These are phyloP conservation scores for Capronia americana DNA, from an alignment of 2,329 filamentous ascomycete genomes.

Conservation along the genomic window DNA sequence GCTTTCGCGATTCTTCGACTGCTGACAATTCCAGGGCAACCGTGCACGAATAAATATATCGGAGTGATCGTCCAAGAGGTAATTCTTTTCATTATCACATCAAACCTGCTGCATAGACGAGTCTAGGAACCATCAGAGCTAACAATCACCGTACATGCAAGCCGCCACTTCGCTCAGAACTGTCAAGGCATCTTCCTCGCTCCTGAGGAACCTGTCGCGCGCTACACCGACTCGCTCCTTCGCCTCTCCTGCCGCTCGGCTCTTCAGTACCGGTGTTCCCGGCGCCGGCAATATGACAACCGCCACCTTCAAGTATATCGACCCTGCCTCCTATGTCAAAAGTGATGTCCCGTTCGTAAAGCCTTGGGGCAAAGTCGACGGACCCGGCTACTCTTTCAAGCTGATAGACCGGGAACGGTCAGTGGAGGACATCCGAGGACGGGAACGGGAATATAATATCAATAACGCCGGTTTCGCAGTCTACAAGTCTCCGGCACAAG, in stretches of 20 bases:
- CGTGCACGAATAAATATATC: slow-evolving; percentile 5
- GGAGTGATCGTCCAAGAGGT: not conserved
- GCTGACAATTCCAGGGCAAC: slow-evolving; percentile 20
- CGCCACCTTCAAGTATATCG: slow-evolving; percentile 66
- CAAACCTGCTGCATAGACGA: not conserved
- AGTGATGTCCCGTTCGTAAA: slow-evolving; percentile 50
- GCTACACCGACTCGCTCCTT: slow-evolving; percentile 8
- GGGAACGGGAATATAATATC: slow-evolving; percentile 58
- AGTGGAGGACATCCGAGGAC: slow-evolving; percentile 63
- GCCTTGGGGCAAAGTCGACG: slow-evolving; percentile 71
- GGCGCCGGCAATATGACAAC: slow-evolving; percentile 59
- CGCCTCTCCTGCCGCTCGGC: slow-evolving; percentile 10
- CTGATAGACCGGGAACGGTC: slow-evolving; percentile 54
- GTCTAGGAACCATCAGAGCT: not conserved
- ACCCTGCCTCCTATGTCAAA: slow-evolving; percentile 57
- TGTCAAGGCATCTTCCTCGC: slow-evolving; percentile 26
- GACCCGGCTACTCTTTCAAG: slow-evolving; percentile 61
- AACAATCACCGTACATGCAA: slow-evolving; percentile 19
- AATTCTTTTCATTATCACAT: not conserved
- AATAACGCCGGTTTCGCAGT: slow-evolving; percentile 67
- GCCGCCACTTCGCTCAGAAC: slow-evolving; percentile 16
- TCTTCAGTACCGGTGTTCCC: slow-evolving; percentile 17
- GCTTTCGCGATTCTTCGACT: slow-evolving; percentile 16
- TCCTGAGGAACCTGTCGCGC: slow-evolving; percentile 22
- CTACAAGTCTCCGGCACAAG: slow-evolving; percentile 58